Evolutionary conservation across 208 protist genomes (phyloP), one percentile per base, ranked within the genome.

Genomic region (Acanthamoeba healyi): DNA sequence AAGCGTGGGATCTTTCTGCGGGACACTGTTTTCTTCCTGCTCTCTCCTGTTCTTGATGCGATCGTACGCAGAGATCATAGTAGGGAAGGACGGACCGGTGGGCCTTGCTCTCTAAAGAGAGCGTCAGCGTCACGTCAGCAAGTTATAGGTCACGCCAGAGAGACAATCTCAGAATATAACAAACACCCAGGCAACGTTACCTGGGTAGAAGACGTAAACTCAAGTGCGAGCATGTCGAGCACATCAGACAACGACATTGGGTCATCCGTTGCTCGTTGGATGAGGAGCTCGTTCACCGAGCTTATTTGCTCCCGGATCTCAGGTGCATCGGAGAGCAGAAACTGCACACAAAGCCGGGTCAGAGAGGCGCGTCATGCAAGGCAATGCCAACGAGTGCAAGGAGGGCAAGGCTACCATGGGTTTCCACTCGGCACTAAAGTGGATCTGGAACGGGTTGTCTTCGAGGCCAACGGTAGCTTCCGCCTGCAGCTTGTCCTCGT

Each of bases 151-250:
- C n/a, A n/a, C n/a, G n/a, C n/a, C n/a, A n/a, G n/a, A n/a, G n/a
- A n/a, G n/a, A n/a, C n/a, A n/a, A n/a, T n/a, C n/a, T n/a, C n/a
- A n/a, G n/a, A n/a, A n/a, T n/a, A n/a, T n/a, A n/a, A n/a, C n/a
- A n/a, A n/a, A n/a, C n/a, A n/a, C n/a, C n/a, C n/a, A n/a, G n/a
- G n/a, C n/a, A n/a, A n/a, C n/a, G n/a, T 63, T 63, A 63, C 56
- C 56, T 26, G 17, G 29, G 32, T n/a, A 38, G 84, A 63, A 10
- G 84, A 65, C 22, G 19, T 72, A 32, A 91, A 91, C 5, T 91
- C 36, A 24, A 72, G 36, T 14, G 84, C 84, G 22, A 91, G 51
- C 84, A 91, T 91, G 84, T 91, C 58, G 32, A 91, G 84, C 84
- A 91, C 15, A 34, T 91, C 84, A 4, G 56, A 6, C 10, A 91